These are phyloP conservation scores for Solanum verrucosum DNA, from an alignment of 257 asterid species.

Conservation along the genomic window DNA sequence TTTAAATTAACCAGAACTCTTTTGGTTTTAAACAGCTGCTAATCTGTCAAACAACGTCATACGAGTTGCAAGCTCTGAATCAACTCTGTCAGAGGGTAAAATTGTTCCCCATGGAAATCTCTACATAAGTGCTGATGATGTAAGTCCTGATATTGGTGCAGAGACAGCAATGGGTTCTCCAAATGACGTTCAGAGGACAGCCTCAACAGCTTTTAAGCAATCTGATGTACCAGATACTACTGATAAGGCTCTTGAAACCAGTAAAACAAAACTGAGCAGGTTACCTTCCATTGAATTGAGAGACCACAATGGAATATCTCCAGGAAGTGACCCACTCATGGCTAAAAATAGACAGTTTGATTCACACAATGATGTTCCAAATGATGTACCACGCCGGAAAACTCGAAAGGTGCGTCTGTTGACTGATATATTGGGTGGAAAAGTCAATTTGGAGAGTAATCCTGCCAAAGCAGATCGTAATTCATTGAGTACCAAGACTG, in stretches of 20 bases:
- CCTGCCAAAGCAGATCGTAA: constrained; percentile 5
- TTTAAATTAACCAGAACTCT: not conserved
- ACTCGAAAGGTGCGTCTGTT: constrained; percentile 57
- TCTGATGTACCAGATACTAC: not conserved
- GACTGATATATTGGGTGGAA: constrained; percentile 56
- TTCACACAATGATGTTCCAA: not conserved
- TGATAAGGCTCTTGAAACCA: not conserved
- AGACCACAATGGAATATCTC: constrained; percentile 24
- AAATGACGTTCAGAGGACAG: not conserved
- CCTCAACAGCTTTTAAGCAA: not conserved
- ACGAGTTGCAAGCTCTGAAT: not conserved
- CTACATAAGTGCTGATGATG: not conserved
- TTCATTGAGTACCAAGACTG: not conserved
- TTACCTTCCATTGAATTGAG: constrained; percentile 15
- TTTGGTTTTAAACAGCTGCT: constrained; percentile 1
- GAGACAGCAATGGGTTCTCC: not conserved
- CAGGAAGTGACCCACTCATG: constrained; percentile 27
- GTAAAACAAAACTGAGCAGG: not conserved
- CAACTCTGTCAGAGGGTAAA: not conserved
- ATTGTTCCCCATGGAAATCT: not conserved
- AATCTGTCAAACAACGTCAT: not conserved
- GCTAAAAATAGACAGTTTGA: not conserved
- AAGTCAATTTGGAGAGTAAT: constrained; percentile 13
- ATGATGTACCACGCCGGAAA: constrained; percentile 15
- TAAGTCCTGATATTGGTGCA: not conserved